Percentiles rank a stretch among this genome's conserved stretches.
Evolutionary conservation across 352 stramenopile species (phyloP).

Genomic region (Globisporangium nunn): DNA sequence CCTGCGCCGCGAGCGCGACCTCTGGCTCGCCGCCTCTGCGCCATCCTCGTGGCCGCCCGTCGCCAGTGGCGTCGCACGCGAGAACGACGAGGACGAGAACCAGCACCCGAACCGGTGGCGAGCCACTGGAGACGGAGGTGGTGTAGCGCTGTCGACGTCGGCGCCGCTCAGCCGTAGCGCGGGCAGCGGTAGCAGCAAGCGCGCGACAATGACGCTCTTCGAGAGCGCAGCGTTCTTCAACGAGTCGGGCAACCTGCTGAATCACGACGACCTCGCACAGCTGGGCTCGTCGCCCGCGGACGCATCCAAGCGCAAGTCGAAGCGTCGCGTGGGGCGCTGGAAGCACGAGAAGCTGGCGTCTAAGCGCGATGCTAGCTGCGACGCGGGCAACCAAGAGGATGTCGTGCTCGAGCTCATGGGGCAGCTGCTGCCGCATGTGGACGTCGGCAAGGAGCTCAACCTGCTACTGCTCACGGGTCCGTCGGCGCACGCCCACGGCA

Average conservation of each 20-base stretch:
- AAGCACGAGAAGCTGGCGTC: constrained; percentile 25
- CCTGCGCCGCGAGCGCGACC: constrained; percentile 30
- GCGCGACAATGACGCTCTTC: constrained; percentile 73
- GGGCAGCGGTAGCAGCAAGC: constrained; percentile 17
- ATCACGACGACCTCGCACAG: constrained; percentile 64
- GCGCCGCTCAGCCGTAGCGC: constrained; percentile 15
- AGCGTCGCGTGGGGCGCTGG: constrained; percentile 56
- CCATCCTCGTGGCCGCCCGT: constrained; percentile 44
- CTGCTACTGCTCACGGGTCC: constrained; percentile 44
- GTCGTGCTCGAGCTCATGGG: constrained; percentile 76
- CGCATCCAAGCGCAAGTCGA: constrained; percentile 22
- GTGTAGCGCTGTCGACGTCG: not conserved
- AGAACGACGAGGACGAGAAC: constrained; percentile 21
- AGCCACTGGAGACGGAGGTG: not conserved
- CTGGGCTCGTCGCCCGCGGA: constrained; percentile 45
- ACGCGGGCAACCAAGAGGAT: constrained; percentile 45
- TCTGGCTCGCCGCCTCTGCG: constrained; percentile 22
- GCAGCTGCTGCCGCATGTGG: constrained; percentile 48
- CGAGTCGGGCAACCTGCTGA: constrained; percentile 59
- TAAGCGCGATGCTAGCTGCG: constrained; percentile 23
- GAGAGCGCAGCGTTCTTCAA: constrained; percentile 77
- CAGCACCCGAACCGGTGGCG: constrained; percentile 20
- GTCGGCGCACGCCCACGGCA: constrained; percentile 17
- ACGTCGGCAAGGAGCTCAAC: constrained; percentile 80
- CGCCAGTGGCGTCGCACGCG: constrained; percentile 10